Conservation (phyloP, 768 basidiomycete genomes). For the Sutorius australiensis region DNA sequence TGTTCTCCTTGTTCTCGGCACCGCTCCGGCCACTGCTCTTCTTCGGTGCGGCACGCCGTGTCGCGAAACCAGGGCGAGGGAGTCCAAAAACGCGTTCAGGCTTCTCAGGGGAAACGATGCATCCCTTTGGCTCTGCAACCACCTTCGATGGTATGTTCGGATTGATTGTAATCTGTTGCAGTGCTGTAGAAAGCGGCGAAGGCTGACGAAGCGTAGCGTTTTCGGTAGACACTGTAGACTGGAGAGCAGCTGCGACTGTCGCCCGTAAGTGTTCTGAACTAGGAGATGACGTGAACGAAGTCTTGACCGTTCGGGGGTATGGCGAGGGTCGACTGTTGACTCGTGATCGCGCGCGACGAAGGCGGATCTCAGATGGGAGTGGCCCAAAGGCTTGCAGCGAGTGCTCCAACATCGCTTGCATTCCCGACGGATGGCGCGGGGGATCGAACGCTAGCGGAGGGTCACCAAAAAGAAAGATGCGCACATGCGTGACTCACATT, state of each 20-base stretch:
- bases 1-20: slow-evolving; percentile 56
- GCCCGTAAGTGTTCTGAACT: slow-evolving; percentile 36
- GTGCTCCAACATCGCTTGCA: slow-evolving; percentile 70
- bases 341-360: slow-evolving; percentile 59
- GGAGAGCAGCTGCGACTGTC: slow-evolving; percentile 17
- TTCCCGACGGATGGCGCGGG: slow-evolving; percentile 57
- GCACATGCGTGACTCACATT: slow-evolving; percentile 49
- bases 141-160: slow-evolving; percentile 33
- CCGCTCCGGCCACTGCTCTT: slow-evolving; percentile 49
- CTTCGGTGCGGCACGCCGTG: slow-evolving; percentile 57
- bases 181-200: slow-evolving; percentile 26
- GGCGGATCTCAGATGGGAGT: slow-evolving; percentile 67
- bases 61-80: slow-evolving; percentile 50
- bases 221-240: slow-evolving; percentile 13
- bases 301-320: slow-evolving; percentile 56
- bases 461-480: not conserved
- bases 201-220: slow-evolving; percentile 8
- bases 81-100: slow-evolving; percentile 24
- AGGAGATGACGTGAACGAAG: slow-evolving; percentile 38
- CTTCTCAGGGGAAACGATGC: slow-evolving; percentile 27
- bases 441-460: slow-evolving; percentile 60
- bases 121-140: slow-evolving; percentile 35
- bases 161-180: slow-evolving; percentile 46
- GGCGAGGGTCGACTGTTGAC: slow-evolving; percentile 72
- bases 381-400: slow-evolving; percentile 69